Base-by-base conservation (phyloP, 1,284 basidiomycete genomes). In the Inonotus hispidus region DNA sequence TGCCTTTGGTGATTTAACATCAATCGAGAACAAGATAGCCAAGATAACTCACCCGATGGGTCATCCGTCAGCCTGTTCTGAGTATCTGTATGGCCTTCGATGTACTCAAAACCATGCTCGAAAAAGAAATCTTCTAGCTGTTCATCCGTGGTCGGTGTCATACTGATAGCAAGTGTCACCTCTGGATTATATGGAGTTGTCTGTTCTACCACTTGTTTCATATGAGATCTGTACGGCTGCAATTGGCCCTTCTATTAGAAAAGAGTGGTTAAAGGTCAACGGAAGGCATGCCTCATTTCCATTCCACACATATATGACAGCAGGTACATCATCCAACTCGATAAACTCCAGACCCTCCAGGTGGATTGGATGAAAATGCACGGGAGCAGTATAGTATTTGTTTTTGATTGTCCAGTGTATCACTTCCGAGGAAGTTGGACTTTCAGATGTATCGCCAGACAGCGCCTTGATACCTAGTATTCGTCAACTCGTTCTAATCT, bases 321-420 rank as follows among this genome's bases (percentile, higher is more conserved):
- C 90, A 25, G 89, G 88, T 1, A 84, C 78, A 55, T 77, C 77
- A 39, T 71, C 68, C 23, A 74, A 65, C 16, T 74, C 65, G 63
- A 75, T 68, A 13, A 75, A 69, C 52, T 68, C 69, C 58, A 81
- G 72, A 10, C 77, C 74, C 35, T 76, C 72, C 60, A 80, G 69
- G 11, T 75, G 71, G 59, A 77, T 75, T n/a, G 80, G 72, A 5
- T 82, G 76, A 68, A 94, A 90, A 59, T 84, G 80, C 5, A 94
- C 87, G 58, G 82, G 74, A 3, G 92, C 92, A 11, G 84, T 82
- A 74, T 94, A 95, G 73, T 95, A 95, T 72, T 85, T 89, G 77
- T 95, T 94, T 62, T 78, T 75, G 63, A 95, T 90, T 35, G 79
- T 87, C 90, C 91, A 94, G 13, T 85, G 85, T 37, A 89, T 72